Evolutionary conservation across 352 stramenopile species (phyloP).

Genomic region (Phytophthora idaei): DNA sequence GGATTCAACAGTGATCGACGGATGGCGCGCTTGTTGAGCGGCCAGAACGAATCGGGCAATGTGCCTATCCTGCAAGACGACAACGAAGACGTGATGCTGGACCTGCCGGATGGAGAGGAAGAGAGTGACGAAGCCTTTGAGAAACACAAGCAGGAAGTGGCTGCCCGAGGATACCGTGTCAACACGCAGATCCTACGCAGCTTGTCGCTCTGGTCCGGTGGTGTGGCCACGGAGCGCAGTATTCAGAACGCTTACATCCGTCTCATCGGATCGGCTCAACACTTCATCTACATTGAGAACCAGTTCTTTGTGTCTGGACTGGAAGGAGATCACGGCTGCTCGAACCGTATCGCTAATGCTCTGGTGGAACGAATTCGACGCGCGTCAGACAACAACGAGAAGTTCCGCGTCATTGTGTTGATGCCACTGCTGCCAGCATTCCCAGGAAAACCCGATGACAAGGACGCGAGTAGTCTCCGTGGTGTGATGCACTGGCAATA

Average conservation of each 20-base stretch:
- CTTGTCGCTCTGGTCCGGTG: conserved; percentile 84
- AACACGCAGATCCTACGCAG: conserved; percentile 77
- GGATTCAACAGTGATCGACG: conserved; percentile 52
- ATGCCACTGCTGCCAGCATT: conserved; percentile 88
- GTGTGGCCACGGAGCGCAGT: conserved; percentile 81
- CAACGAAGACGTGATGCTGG: conserved; percentile 17
- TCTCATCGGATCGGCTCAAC: conserved; percentile 83
- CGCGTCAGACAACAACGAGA: conserved; percentile 80
- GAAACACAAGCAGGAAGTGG: conserved; percentile 37
- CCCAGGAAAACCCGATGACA: conserved; percentile 77
- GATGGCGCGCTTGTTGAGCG: conserved; percentile 40
- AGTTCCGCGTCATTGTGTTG: conserved; percentile 85
- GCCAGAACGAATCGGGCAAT: conserved; percentile 30
- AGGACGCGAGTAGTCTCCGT: conserved; percentile 79
- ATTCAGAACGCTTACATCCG: conserved; percentile 92
- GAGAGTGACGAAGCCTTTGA: conserved; percentile 39
- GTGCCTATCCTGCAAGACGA: conserved; percentile 35
- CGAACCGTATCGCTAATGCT: conserved; percentile 85
- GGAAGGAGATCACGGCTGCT: conserved; percentile 78
- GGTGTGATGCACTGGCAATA: conserved; percentile 91
- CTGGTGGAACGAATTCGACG: conserved; percentile 78
- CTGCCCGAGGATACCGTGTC: conserved; percentile 51
- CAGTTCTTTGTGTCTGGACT: conserved; percentile 90
- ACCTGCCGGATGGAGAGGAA: conserved; percentile 32
- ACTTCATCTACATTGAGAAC: conserved; percentile 95